A percentile compares a stretch with the other conserved stretches of the same genome.
Evolutionary conservation across 768 basidiomycete genomes (phyloP).

Genomic region (Amyloporia xantha): DNA sequence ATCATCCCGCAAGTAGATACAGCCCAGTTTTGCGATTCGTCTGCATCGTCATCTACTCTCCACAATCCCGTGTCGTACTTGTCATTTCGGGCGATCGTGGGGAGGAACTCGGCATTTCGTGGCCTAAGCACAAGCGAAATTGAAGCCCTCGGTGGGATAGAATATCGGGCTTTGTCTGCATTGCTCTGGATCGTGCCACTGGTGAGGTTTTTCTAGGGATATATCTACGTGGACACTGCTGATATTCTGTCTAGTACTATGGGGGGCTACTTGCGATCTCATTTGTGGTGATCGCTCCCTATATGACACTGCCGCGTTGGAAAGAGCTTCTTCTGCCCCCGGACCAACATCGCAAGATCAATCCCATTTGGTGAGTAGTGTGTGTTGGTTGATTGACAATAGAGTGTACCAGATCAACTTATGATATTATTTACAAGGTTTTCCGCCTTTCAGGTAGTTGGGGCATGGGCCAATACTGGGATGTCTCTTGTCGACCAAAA

Average conservation of each 20-base stretch:
- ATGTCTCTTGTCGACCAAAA: constrained; percentile 44
- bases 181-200: constrained; percentile 70
- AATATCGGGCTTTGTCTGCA: constrained; percentile 77
- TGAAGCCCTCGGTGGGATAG: constrained; percentile 88
- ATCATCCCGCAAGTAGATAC: constrained; percentile 23
- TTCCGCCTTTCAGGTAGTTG: constrained; percentile 40
- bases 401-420: background rate
- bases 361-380: constrained; percentile 33
- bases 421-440: constrained; percentile 26
- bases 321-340: constrained; percentile 29
- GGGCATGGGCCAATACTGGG: constrained; percentile 46
- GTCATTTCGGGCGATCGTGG: constrained; percentile 70
- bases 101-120: constrained; percentile 65
- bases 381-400: background rate
- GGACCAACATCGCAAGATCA: constrained; percentile 32
- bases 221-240: background rate
- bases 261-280: constrained; percentile 34
- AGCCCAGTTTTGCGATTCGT: constrained; percentile 1
- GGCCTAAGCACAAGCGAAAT: constrained; percentile 68
- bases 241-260: constrained; percentile 45
- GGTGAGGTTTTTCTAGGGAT: constrained; percentile 50
- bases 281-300: constrained; percentile 42
- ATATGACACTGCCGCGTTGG: constrained; percentile 34
- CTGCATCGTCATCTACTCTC: background rate
- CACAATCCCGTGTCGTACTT: constrained; percentile 62